Evolutionary conservation across 164 flowering plant genomes (phyloP), one percentile per base, ranked within the genome.

Genomic region (Malania oleifera): DNA sequence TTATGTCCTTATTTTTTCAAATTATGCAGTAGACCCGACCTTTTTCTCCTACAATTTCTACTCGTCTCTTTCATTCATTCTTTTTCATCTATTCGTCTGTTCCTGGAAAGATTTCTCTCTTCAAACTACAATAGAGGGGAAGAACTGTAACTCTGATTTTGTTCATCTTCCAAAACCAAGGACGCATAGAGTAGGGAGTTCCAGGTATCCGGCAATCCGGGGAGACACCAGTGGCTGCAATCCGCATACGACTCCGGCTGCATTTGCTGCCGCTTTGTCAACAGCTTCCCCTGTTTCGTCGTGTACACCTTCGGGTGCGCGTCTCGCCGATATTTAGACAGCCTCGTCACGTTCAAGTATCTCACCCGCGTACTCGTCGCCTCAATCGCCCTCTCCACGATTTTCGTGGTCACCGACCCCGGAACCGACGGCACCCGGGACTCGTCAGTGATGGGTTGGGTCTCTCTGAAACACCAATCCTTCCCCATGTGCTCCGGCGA

Each of bases 131-230:
- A n/a, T n/a, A n/a, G n/a, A n/a, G n/a, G n/a, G n/a, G n/a, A n/a
- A n/a, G n/a, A n/a, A n/a, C n/a, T n/a, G n/a, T n/a, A n/a, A n/a
- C n/a, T n/a, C n/a, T n/a, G n/a, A n/a, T n/a, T n/a, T n/a, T n/a
- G n/a, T n/a, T n/a, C n/a, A n/a, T n/a, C n/a, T n/a, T n/a, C n/a
- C n/a, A n/a, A n/a, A n/a, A 67, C 47, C 26, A 70, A 35, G 15
- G 72, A 67, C 7, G 81, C 74, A 52, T 75, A 86, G 37, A 82
- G n/a, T 5, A 84, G 66, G 34, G 59, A 53, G 70, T 86, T 86
- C 95, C 90, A 86, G 5, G 90, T 81, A 73, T 86, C 90, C 7
- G 90, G 95, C 38, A 86, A 35, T 8, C 95, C 90, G n/a, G 95
- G 90, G 52, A 86, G 64, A 61, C 95, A 84, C 95, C 90, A 86